Evolutionary conservation across 2,329 filamentous ascomycete species (phyloP).

Genomic region (Sarocladium brachiariae): DNA sequence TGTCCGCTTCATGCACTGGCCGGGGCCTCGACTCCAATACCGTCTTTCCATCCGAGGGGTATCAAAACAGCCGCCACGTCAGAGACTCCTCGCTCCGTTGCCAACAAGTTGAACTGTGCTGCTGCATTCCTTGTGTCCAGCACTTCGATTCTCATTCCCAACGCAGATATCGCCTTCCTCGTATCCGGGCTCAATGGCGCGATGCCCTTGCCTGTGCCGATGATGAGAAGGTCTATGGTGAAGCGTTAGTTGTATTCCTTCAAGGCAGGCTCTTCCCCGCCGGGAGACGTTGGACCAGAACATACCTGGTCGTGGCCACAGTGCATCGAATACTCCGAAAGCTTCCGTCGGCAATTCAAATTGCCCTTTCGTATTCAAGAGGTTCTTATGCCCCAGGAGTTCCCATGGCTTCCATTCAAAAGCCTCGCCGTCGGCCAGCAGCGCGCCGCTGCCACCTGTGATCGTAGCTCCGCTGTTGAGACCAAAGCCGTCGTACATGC

Average conservation of each 20-base stretch:
- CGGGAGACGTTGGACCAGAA: slow-evolving; percentile 12
- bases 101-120: slow-evolving; percentile 88
- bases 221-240: slow-evolving; percentile 67
- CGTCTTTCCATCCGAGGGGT: slow-evolving; percentile 75
- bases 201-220: slow-evolving; percentile 76
- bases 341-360: slow-evolving; percentile 66
- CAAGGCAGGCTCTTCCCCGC: neutral
- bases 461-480: slow-evolving; percentile 75
- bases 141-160: slow-evolving; percentile 83
- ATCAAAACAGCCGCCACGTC: slow-evolving; percentile 84
- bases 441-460: slow-evolving; percentile 59
- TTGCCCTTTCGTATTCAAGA: slow-evolving; percentile 72
- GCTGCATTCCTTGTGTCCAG: slow-evolving; percentile 91
- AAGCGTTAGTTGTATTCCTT: slow-evolving; percentile 10
- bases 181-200: slow-evolving; percentile 71
- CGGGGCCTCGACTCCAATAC: slow-evolving; percentile 31
- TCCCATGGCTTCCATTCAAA: slow-evolving; percentile 86
- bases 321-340: slow-evolving; percentile 67
- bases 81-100: slow-evolving; percentile 82
- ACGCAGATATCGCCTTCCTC: slow-evolving; percentile 60
- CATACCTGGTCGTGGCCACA: slow-evolving; percentile 86
- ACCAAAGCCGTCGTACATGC: slow-evolving; percentile 75
- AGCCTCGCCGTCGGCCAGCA: slow-evolving; percentile 80
- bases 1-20: neutral
- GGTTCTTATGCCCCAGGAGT: slow-evolving; percentile 32